Evolutionary conservation across 2,329 filamentous ascomycete species (phyloP).

Genomic region (Scedosporium dehoogii): DNA sequence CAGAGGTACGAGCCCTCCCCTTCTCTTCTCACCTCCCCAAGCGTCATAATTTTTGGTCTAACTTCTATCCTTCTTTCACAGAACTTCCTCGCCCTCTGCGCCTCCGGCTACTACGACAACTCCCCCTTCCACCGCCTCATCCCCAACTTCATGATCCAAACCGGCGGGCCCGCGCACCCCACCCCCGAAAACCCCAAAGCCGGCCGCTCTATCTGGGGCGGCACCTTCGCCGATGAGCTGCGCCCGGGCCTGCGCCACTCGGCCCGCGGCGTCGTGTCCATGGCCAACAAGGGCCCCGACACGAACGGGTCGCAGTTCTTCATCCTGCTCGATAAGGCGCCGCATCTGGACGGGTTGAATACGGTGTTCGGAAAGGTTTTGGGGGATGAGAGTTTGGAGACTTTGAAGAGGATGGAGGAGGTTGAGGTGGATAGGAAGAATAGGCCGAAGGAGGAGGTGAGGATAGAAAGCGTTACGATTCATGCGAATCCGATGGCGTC

Average conservation of each 20-base stretch:
- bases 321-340: constrained; percentile 64
- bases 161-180: constrained; percentile 51
- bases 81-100: constrained; percentile 85
- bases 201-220: constrained; percentile 64
- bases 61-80: constrained; percentile 20
- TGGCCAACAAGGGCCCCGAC: constrained; percentile 67
- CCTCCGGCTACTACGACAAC: constrained; percentile 63
- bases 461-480: constrained; percentile 60
- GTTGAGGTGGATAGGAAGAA: constrained; percentile 70
- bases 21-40: not conserved
- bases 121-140: constrained; percentile 76
- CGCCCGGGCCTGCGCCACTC: constrained; percentile 59
- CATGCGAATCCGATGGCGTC: constrained; percentile 72
- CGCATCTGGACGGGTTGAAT: constrained; percentile 75
- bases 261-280: constrained; percentile 59
- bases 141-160: constrained; percentile 71
- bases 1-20: constrained; percentile 48
- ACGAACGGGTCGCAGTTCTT: constrained; percentile 79
- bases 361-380: constrained; percentile 72
- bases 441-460: constrained; percentile 55
- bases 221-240: constrained; percentile 72
- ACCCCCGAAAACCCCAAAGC: constrained; percentile 53
- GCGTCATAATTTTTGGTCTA: not conserved
- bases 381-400: constrained; percentile 52
- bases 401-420: constrained; percentile 61